Base-by-base conservation (phyloP, 192 early-diverging fungal genomes). In the Neocallimastix lanati region DNA sequence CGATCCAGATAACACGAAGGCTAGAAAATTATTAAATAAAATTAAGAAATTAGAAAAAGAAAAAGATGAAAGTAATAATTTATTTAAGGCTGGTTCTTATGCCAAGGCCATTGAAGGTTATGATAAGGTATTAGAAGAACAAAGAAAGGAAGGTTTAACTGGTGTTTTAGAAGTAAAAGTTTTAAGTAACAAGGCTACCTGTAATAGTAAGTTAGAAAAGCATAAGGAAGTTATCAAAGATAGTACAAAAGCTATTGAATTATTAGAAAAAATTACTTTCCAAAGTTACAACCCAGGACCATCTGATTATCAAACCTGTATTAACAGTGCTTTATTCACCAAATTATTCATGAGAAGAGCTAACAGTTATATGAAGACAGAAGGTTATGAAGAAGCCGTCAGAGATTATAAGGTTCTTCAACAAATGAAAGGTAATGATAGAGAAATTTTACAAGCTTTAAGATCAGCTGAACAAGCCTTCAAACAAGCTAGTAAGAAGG, bases 401-500 rank as follows among this genome's bases (percentile, higher is more conserved):
- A 88, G 91, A n/a, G 93, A 94, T 84, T 92, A 93, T 83, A 90
- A 86, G 37, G 76, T 84, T n/a, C 88, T 89, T 7, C 76, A 86
- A 27, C 85, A 89, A 29, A 78, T 90, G 30, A 91, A 94, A 40
- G 84, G 90, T 37, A 81, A 84, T 29, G 92, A 95, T 81, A 81
- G 76, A 37, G 86, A 87, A 76, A 86, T 90, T 33, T 50, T 83
- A 28, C 38, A 76, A 37, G 87, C 91, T 77, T 58, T 87, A 29
- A 85, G 86, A 29, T 85, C 85, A 76, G 92, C 94, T 12, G 88
- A 94, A 84, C 78, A 88, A 37, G 87, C 89, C 78, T 81, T 88
- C 30, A 91, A 92, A 80, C 87, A 90, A 78, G 88, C 94, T n/a
- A 85, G 92, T 85, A 90, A 94, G 78, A 98, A 98, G 83, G 96